Conservation (phyloP, 352 stramenopile genomes). For the Globisporangium viniferum region DNA sequence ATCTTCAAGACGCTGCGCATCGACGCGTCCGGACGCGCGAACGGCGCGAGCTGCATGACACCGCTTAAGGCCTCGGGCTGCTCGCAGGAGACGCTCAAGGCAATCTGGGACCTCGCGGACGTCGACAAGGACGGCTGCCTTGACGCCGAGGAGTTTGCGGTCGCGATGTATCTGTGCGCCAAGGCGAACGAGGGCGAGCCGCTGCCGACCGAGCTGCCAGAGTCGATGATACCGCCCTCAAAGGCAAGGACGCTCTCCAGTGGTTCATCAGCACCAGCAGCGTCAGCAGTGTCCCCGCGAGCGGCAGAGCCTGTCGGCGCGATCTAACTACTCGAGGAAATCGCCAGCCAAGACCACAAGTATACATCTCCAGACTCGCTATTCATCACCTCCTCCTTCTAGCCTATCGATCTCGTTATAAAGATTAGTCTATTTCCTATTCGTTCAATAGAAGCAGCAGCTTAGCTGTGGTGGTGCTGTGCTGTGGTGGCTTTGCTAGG, state of each 20-base stretch:
- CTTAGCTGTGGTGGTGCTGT: neutral
- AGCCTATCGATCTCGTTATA: neutral
- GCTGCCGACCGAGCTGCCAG: conserved; percentile 58
- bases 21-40: conserved; percentile 54
- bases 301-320: conserved; percentile 1
- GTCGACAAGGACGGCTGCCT: conserved; percentile 87
- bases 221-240: conserved; percentile 54
- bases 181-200: conserved; percentile 69
- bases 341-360: neutral
- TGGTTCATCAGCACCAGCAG: neutral
- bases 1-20: conserved; percentile 72
- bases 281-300: conserved; percentile 5
- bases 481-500: neutral
- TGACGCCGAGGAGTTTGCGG: conserved; percentile 88
- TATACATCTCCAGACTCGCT: neutral
- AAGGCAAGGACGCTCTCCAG: conserved; percentile 22
- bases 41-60: conserved; percentile 72
- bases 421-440: neutral
- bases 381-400: neutral
- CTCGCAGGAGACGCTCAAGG: conserved; percentile 67
- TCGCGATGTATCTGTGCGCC: conserved; percentile 87
- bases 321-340: neutral
- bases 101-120: conserved; percentile 90
- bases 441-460: neutral
- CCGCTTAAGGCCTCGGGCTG: conserved; percentile 67